These are phyloP conservation scores for Otatea glauca DNA, from an alignment of 176 grass and related monocot species.

Conservation along the genomic window DNA sequence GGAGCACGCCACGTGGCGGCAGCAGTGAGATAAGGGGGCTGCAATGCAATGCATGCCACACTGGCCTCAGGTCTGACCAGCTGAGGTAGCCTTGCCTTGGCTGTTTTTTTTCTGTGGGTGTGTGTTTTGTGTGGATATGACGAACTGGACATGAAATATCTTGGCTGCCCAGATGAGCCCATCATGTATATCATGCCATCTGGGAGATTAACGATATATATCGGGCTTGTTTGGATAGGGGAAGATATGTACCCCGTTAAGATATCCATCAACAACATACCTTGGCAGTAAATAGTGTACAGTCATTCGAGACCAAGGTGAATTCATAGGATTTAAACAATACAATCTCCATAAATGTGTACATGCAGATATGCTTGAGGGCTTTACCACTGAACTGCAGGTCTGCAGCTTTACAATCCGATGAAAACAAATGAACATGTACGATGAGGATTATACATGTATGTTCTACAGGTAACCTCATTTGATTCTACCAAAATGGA, in stretches of 20 bases:
- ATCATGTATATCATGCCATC: slow-evolving; percentile 11
- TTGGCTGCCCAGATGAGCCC: neutral
- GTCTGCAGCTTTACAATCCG: neutral
- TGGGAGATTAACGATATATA: neutral
- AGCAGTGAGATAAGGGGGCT: slow-evolving; percentile 55
- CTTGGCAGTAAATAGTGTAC: neutral
- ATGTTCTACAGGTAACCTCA: slow-evolving; percentile 6
- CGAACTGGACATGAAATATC: neutral
- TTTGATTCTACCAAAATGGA: neutral
- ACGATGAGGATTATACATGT: neutral
- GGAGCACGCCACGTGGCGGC: slow-evolving; percentile 53
- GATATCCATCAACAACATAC: too few species aligned
- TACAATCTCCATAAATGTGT: neutral
- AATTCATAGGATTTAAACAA: neutral
- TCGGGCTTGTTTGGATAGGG: neutral
- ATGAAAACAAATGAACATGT: neutral
- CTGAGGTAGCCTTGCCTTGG: slow-evolving; percentile 20
- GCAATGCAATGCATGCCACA: neutral
- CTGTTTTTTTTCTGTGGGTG: neutral
- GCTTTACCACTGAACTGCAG: neutral
- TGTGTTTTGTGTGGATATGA: neutral
- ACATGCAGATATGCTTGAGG: neutral
- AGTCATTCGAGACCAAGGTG: neutral
- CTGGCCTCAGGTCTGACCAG: neutral
- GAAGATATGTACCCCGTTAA: neutral